phyloP scores from a whole-genome alignment of 2,329 filamentous ascomycete genomes.

The Calonectria hongkongensis region DNA sequence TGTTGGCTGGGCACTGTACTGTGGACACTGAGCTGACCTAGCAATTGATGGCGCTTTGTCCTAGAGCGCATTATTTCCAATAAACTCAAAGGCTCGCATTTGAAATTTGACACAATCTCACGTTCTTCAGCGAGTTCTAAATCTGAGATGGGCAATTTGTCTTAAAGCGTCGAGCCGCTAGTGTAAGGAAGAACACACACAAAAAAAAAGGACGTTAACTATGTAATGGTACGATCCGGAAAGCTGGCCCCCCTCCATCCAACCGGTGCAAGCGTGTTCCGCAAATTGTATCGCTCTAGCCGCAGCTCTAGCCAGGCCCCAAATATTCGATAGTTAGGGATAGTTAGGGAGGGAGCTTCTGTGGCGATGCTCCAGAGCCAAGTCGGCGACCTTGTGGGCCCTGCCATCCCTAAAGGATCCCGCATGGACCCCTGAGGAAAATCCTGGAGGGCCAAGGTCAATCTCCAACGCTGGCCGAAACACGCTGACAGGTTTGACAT shows the following conservation, averaged over 20 bases:
- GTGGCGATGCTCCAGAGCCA: constrained; percentile 32
- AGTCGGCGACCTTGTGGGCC: constrained; percentile 24
- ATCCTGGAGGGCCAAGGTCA: constrained; percentile 11
- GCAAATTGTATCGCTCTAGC: constrained; percentile 49
- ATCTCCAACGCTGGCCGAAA: constrained; percentile 35
- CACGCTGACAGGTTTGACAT: constrained; percentile 14
- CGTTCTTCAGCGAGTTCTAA: not conserved
- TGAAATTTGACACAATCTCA: constrained; percentile 22
- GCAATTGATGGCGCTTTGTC: not conserved
- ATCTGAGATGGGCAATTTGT: not conserved
- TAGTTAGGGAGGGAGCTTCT: not conserved
- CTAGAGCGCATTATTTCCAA: constrained; percentile 2
- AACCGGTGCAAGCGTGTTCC: not conserved
- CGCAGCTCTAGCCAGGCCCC: constrained; percentile 38
- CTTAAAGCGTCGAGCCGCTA: not conserved
- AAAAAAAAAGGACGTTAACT: not conserved
- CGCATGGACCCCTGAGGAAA: not conserved
- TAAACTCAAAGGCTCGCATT: constrained; percentile 26
- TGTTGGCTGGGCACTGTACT: not conserved
- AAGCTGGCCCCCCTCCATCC: not conserved
- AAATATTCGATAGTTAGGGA: constrained; percentile 41
- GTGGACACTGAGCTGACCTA: not conserved
- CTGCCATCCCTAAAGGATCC: not conserved
- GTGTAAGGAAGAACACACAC: constrained; percentile 2
- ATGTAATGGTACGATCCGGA: not conserved